A percentile compares a stretch with the other conserved stretches of the same genome.
These are phyloP conservation scores for Graphilbum sp. DNA, from an alignment of 2,329 filamentous ascomycete species.

Conservation along the genomic window DNA sequence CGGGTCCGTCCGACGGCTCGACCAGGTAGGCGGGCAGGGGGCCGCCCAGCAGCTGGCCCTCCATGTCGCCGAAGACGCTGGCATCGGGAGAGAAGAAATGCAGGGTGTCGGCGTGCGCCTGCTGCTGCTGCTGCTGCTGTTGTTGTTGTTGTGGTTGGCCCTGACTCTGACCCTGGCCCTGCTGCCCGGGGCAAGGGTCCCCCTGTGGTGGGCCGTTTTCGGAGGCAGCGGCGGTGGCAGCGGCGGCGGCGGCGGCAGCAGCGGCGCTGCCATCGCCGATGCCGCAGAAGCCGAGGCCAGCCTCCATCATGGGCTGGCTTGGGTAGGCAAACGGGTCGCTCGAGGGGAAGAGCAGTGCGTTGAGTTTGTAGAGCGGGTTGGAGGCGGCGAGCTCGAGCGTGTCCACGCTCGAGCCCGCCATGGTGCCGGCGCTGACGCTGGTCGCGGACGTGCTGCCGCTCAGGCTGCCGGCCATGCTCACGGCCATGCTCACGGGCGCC, in stretches of 20 bases:
- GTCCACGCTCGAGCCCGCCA: not conserved
- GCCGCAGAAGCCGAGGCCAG: conserved; percentile 16
- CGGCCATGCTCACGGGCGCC: no score
- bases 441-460: not conserved
- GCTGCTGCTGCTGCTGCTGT: conserved; percentile 8
- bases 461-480: not conserved
- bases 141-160: not conserved
- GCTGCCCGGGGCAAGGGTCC: no score
- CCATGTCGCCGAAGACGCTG: conserved; percentile 45
- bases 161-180: no score
- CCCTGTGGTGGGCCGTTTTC: no score
- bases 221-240: no score
- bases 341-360: conserved; percentile 67
- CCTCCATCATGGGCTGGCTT: conserved; percentile 54
- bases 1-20: conserved; percentile 4
- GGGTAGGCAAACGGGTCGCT: conserved; percentile 67
- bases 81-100: conserved; percentile 30
- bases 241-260: no score
- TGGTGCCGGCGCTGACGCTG: not conserved
- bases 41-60: conserved; percentile 51
- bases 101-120: conserved; percentile 17
- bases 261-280: conserved; percentile 4
- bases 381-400: conserved; percentile 5
- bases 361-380: conserved; percentile 49
- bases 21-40: conserved; percentile 26